Evolutionary conservation across 805 yeast genomes (phyloP).

Genomic region (Metschnikowia vanudenii): DNA sequence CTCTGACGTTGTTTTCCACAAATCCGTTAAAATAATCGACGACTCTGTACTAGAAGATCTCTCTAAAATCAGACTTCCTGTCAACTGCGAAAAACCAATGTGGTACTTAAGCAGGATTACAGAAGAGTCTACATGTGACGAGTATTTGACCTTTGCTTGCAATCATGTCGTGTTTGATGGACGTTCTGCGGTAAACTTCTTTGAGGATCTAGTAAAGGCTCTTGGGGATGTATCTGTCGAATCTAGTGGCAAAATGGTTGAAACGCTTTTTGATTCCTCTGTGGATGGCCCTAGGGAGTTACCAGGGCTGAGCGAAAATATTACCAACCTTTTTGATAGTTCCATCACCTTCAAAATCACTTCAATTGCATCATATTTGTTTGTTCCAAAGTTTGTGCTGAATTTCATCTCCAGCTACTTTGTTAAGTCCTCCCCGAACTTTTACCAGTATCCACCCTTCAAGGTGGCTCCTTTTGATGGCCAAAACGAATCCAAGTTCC

Average conservation of each 20-base stretch:
- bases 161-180: constrained; percentile 19
- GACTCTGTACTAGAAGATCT: constrained; percentile 3
- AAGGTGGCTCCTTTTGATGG: constrained; percentile 9
- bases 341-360: constrained; percentile 1
- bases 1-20: constrained; percentile 11
- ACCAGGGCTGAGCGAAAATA: constrained; percentile 4
- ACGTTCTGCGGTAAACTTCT: constrained; percentile 11
- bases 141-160: constrained; percentile 13
- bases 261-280: constrained; percentile 5
- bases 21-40: constrained; percentile 3
- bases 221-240: background rate
- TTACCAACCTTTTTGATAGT: constrained; percentile 9
- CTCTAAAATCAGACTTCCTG: constrained; percentile 6
- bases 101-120: constrained; percentile 6
- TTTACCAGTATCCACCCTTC: constrained; percentile 10
- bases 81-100: constrained; percentile 10
- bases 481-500: constrained; percentile 8
- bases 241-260: background rate
- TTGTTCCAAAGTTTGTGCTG: constrained; percentile 4
- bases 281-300: background rate
- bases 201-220: constrained; percentile 12
- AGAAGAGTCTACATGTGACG: constrained; percentile 1
- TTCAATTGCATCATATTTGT: background rate
- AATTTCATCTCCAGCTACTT: constrained; percentile 4
- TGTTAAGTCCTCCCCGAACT: constrained; percentile 8